These are phyloP conservation scores for Phaeotremella fagi DNA, from an alignment of 768 basidiomycete species.

Conservation along the genomic window DNA sequence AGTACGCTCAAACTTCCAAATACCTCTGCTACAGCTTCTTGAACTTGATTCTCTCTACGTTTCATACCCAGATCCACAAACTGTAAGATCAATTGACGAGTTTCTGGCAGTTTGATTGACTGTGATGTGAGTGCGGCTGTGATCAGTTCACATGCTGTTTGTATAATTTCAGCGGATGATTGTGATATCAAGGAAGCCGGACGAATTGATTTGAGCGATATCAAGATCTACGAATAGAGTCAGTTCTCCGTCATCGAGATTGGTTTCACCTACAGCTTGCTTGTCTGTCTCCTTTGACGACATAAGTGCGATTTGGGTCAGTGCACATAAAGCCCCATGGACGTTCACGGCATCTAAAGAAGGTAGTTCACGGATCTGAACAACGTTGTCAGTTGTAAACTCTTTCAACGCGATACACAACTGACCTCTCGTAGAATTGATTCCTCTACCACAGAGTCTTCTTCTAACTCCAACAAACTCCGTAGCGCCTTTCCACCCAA, in stretches of 20 bases:
- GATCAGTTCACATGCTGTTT: slow-evolving; percentile 68
- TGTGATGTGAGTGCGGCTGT: slow-evolving; percentile 59
- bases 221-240: slow-evolving; percentile 57
- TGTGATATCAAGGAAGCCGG: slow-evolving; percentile 59
- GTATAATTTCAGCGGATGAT: slow-evolving; percentile 66
- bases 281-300: slow-evolving; percentile 48
- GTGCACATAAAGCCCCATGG: slow-evolving; percentile 73
- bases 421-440: slow-evolving; percentile 33
- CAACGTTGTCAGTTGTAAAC: neutral
- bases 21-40: slow-evolving; percentile 70
- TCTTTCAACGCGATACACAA: neutral
- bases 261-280: no score
- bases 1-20: slow-evolving; percentile 66
- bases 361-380: slow-evolving; percentile 51
- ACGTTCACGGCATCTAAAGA: slow-evolving; percentile 66
- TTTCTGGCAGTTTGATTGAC: slow-evolving; percentile 50
- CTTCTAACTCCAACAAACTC: slow-evolving; percentile 61
- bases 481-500: slow-evolving; percentile 72
- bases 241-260: no score
- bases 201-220: slow-evolving; percentile 57
- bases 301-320: slow-evolving; percentile 65
- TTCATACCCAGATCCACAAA: slow-evolving; percentile 65
- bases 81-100: slow-evolving; percentile 45
- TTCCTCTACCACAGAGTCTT: slow-evolving; percentile 13
- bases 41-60: slow-evolving; percentile 61